Conservation (phyloP, 371 early-diverging fungal genomes). For the Mucor lusitanicus region DNA sequence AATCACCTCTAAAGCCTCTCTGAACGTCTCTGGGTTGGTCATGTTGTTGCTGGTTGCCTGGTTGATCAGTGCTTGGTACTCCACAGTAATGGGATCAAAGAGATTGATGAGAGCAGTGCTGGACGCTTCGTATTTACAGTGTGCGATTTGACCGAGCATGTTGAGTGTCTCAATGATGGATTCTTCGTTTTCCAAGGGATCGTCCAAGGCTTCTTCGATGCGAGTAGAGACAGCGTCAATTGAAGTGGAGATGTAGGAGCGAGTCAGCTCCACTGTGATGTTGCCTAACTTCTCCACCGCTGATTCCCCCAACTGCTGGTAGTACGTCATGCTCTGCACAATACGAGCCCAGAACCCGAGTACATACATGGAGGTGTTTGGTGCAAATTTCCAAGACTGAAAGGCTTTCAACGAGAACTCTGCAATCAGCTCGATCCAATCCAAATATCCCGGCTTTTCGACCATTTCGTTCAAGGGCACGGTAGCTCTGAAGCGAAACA, state of each 20-base stretch:
- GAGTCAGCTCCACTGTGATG: conserved; percentile 46
- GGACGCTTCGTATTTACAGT: conserved; percentile 72
- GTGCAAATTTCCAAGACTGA: conserved; percentile 63
- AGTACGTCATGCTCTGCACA: conserved; percentile 65
- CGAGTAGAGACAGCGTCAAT: conserved; percentile 59
- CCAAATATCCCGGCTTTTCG: conserved; percentile 65
- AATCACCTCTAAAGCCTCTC: conserved; percentile 50
- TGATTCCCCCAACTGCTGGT: conserved; percentile 41
- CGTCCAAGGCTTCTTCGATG: conserved; percentile 66
- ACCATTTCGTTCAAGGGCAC: conserved; percentile 80
- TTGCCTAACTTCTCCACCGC: conserved; percentile 47
- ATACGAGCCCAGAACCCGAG: conserved; percentile 86
- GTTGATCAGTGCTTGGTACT: conserved; percentile 59
- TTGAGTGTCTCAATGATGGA: conserved; percentile 69
- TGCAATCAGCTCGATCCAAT: conserved; percentile 75
- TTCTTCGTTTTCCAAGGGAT: conserved; percentile 78
- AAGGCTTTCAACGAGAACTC: conserved; percentile 78
- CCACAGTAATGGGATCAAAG: conserved; percentile 67
- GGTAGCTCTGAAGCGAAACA: conserved; percentile 81
- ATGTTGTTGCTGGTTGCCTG: conserved; percentile 1
- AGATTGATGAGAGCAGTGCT: conserved; percentile 55
- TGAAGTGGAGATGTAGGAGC: conserved; percentile 57
- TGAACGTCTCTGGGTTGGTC: conserved; percentile 34
- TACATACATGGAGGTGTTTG: conserved; percentile 75
- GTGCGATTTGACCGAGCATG: conserved; percentile 73